Base-by-base conservation (phyloP, 2,329 filamentous ascomycete species). In the Ascochyta clinopodiicola region DNA sequence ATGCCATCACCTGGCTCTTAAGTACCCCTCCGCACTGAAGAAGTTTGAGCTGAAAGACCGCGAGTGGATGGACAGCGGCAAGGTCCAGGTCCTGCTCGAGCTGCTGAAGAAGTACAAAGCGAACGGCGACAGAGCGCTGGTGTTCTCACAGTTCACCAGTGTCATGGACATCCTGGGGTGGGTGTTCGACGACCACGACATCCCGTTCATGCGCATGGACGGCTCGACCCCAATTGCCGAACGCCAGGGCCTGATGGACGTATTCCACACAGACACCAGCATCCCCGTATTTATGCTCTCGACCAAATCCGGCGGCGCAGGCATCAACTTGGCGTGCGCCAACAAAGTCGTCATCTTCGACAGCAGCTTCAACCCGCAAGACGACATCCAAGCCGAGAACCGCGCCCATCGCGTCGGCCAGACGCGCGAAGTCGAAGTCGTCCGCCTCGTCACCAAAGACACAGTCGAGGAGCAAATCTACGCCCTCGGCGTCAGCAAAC, bases 271-370 rank as follows among this genome's bases (percentile, higher is more conserved):
- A 2, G 85, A 96, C 69, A 78, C 83, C 0, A 81, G 84, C 2
- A 96, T 98, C 47, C 89, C 92, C 0, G 92, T 96, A 0, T 99
- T 99, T 75, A 84, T 99, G 62, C 84, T 99, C 6, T 95, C 91
- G 1, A 99, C 95, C 0, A 94, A 92, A 57, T 93, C 94, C 0
- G 95, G 95, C 47, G 95, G 95, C n/a, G 95, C 94, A 0, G 95
- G 95, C 36, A 96, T 99, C 79, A 99, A 99, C 75, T 79, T 99
- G 50, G 95, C 94, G 7, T 91, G 90, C 32, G 95, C 95, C 4
- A 98, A 98, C 80, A 98, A 97, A 77, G 94, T 99, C 65, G 86
- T 99, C 76, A 95, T 99, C 69, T 97, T 98, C 73, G 95, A 99
- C 76, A 90, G 90, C 61, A 91, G 88, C n/a, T 96, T 97, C 79